These are phyloP conservation scores for Xenosphaeropsis pyriputrescens DNA, from an alignment of 2,329 filamentous ascomycete genomes.

Conservation along the genomic window DNA sequence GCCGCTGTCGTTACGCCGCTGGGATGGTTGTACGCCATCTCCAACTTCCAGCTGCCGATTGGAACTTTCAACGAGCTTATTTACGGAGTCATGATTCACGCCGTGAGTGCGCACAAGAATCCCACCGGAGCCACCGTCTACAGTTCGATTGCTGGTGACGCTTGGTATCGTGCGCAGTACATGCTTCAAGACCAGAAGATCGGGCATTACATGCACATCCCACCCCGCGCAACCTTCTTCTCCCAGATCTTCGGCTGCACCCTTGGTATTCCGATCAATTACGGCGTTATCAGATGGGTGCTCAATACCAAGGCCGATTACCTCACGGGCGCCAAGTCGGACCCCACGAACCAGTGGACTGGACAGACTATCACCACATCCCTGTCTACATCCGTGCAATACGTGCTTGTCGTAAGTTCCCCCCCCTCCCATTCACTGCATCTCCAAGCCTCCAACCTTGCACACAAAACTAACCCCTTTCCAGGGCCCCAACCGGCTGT, in stretches of 20 bases:
- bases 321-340: constrained; percentile 29
- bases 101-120: constrained; percentile 33
- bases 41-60: constrained; percentile 36
- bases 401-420: constrained; percentile 34
- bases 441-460: neutral
- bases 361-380: constrained; percentile 34
- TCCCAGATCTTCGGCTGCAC: constrained; percentile 43
- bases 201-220: constrained; percentile 49
- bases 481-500: constrained; percentile 31
- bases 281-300: constrained; percentile 44
- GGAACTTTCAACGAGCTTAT: constrained; percentile 44
- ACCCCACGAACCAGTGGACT: constrained; percentile 47
- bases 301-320: constrained; percentile 40
- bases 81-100: constrained; percentile 43
- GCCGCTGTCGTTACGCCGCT: constrained; percentile 40
- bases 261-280: constrained; percentile 45
- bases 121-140: constrained; percentile 42
- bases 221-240: constrained; percentile 43
- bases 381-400: constrained; percentile 41
- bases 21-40: constrained; percentile 43
- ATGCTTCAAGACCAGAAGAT: constrained; percentile 50
- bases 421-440: too few relatives aligned
- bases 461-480: neutral
- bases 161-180: constrained; percentile 42
- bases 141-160: constrained; percentile 42